Evolutionary conservation across 805 yeast species (phyloP).

Genomic region (Nakazawaea holstii): DNA sequence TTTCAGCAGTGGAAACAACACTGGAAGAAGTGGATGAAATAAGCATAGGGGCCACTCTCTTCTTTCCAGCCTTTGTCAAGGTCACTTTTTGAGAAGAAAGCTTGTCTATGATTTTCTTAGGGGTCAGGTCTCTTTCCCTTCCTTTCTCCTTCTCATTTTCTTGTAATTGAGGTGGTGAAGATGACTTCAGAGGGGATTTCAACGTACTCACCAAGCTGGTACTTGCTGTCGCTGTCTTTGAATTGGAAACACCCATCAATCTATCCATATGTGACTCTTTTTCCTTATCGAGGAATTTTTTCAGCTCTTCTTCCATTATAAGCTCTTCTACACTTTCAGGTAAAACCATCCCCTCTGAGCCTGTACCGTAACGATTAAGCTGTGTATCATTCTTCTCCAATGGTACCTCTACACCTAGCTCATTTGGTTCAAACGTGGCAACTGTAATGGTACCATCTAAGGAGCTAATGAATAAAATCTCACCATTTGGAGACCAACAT

Average conservation of each 20-base stretch:
- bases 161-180: background rate
- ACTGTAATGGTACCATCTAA: conserved; percentile 79
- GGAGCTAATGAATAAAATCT: conserved; percentile 66
- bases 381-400: conserved; percentile 62
- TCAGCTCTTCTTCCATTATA: conserved; percentile 60
- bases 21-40: conserved; percentile 37
- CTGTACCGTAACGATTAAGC: conserved; percentile 81
- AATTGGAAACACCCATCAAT: conserved; percentile 27
- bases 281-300: conserved; percentile 23
- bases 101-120: conserved; percentile 11
- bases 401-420: conserved; percentile 58
- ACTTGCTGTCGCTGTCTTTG: background rate
- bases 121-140: conserved; percentile 18
- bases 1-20: conserved; percentile 6
- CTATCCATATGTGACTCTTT: conserved; percentile 33
- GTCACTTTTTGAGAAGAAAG: conserved; percentile 41
- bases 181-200: background rate
- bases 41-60: conserved; percentile 67
- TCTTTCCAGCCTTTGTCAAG: conserved; percentile 70
- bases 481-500: conserved; percentile 84
- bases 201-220: background rate
- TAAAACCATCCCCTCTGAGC: conserved; percentile 74
- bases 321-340: conserved; percentile 86
- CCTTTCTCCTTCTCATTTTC: conserved; percentile 6
- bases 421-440: conserved; percentile 55